Percentiles rank a stretch among this genome's conserved stretches.
phyloP scores from a whole-genome alignment of 768 basidiomycete species.

The Lactarius indigo region DNA sequence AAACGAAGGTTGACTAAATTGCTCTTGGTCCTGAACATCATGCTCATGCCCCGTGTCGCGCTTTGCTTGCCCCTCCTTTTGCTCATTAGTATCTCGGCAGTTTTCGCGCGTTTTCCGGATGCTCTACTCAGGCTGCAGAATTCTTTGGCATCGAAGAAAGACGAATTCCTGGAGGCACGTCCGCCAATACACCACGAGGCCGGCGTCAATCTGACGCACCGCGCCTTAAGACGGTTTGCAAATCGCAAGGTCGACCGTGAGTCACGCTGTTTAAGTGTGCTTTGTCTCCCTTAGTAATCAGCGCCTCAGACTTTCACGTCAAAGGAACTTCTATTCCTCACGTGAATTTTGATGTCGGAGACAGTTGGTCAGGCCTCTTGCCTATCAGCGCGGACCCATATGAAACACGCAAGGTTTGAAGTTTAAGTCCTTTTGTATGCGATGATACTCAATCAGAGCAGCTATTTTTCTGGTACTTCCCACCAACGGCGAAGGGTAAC shows the following conservation, averaged over 20 bases:
- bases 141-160: neutral
- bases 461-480: constrained; percentile 27
- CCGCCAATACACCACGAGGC: neutral
- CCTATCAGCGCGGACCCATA: constrained; percentile 20
- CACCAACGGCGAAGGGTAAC: constrained; percentile 18
- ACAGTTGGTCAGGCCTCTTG: constrained; percentile 25
- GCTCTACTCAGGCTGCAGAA: neutral
- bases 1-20: neutral
- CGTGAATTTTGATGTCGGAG: constrained; percentile 24
- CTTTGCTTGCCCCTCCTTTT: neutral
- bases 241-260: constrained; percentile 11
- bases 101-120: neutral
- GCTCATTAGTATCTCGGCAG: constrained; percentile 1
- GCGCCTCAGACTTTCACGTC: constrained; percentile 15
- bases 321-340: constrained; percentile 17
- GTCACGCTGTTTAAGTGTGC: neutral
- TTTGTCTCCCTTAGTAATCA: neutral
- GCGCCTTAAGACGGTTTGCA: neutral
- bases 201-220: neutral
- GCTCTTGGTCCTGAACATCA: neutral
- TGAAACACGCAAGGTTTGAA: constrained; percentile 24
- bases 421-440: neutral
- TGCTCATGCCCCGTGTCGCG: neutral
- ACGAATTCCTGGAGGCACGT: neutral
- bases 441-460: neutral